Base-by-base conservation (phyloP, 2,329 filamentous ascomycete species). In the Fonsecaea nubica region DNA sequence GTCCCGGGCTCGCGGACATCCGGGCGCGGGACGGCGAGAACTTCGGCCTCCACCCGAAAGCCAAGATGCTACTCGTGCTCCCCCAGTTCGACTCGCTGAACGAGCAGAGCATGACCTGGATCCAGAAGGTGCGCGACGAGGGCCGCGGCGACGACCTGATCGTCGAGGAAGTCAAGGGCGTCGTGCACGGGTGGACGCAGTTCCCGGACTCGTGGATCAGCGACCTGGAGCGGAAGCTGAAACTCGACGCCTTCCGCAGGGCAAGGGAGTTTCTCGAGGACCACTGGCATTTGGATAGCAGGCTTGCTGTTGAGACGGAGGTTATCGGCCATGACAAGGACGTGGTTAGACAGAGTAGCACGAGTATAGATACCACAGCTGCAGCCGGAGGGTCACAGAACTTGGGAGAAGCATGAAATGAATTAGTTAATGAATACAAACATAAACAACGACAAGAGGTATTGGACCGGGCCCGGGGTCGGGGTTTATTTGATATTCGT, bases 101-200 rank as follows among this genome's bases (percentile, higher is more conserved):
- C 30, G 54, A 59, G 4, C 70, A 72, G 63, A 72, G 69, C 45
- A 52, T 70, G 48, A 45, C 62, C 1, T 74, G 71, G 71, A 54
- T 71, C 35, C 25, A 71, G 59, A 72, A 74, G 54, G 66, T 71
- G n/a, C 50, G 57, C 9, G 65, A 72, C 30, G 57, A 67, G 32
- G 71, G 70, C 13, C 54, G 72, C 8, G 64, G 63, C 8, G 33
- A 50, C 10, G 64, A 73, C 53, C 59, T 74, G 40, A 63, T 59
- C 5, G 64, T 74, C 42, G 62, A 69, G 21, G 66, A 71, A 21
- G 69, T 71, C 45, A 61, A 68, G 40, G 70, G 69, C 18, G 71
- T 71, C 21, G 60, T 65, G 15, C 72, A 74, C 45, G 72, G 72
- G 10, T 74, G 71, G 70, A 74, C 72, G 4, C 72, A 74, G 50